phyloP scores from a whole-genome alignment of 2,329 filamentous ascomycete species.

The Cyphellophora attinorum region DNA sequence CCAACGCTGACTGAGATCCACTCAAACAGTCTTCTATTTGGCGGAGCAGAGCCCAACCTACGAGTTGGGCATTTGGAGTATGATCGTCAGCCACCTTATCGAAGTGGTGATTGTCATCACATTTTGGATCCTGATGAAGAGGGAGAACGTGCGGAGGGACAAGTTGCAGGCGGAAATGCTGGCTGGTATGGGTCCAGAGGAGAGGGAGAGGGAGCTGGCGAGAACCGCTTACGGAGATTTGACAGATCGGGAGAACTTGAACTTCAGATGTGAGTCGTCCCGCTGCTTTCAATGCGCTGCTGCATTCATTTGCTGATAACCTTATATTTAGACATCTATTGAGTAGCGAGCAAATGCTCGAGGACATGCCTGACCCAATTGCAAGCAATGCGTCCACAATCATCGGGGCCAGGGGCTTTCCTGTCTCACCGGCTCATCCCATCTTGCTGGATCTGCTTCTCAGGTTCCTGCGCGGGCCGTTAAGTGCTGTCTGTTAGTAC shows the following conservation, averaged over 20 bases:
- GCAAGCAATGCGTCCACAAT: no score
- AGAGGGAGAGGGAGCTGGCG: constrained; percentile 10
- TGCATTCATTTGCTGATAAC: no score
- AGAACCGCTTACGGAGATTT: constrained; percentile 46
- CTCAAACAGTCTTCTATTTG: constrained; percentile 57
- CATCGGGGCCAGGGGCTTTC: no score
- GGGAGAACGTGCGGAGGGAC: constrained; percentile 43
- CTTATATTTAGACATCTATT: no score
- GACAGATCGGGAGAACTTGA: constrained; percentile 45
- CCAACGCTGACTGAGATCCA: no score
- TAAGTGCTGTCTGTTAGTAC: no score
- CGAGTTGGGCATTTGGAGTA: constrained; percentile 44
- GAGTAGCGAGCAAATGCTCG: no score
- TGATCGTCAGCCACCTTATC: constrained; percentile 45
- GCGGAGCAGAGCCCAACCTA: constrained; percentile 43
- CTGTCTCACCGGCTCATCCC: no score
- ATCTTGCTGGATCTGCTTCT: no score
- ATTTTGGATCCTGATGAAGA: constrained; percentile 37
- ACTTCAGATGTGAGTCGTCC: constrained; percentile 24
- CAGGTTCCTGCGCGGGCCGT: no score
- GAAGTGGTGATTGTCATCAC: constrained; percentile 38
- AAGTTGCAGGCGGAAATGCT: constrained; percentile 32
- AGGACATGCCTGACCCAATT: no score
- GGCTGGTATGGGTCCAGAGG: constrained; percentile 9
- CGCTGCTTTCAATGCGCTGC: no score